Percentiles rank a stretch among this genome's conserved stretches.
Evolutionary conservation across 1,284 basidiomycete genomes (phyloP).

Genomic region (Ustilago shanxiensis): DNA sequence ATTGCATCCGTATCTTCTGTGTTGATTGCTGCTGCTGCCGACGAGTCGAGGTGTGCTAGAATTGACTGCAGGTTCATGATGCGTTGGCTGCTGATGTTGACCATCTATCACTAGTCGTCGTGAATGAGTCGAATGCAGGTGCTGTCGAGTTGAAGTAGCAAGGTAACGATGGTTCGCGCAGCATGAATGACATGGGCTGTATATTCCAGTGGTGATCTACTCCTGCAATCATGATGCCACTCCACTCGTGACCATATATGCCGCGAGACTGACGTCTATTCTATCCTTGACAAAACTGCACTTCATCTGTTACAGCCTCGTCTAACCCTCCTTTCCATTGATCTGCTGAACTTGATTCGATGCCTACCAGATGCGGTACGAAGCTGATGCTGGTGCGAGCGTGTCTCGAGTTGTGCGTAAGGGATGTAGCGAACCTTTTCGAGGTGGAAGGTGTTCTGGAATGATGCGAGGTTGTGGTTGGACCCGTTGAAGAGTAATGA

Average conservation of each 20-base stretch:
- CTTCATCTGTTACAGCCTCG: neutral
- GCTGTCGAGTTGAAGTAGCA: too few species aligned
- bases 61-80: too few species aligned
- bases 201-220: too few species aligned
- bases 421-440: conserved; percentile 19
- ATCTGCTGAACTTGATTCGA: neutral
- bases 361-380: neutral
- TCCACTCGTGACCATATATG: neutral
- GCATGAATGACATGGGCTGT: too few species aligned
- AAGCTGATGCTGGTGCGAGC: neutral
- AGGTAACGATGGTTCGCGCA: too few species aligned
- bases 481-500: neutral
- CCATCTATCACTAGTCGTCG: too few species aligned
- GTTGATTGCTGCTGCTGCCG: neutral
- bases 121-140: too few species aligned
- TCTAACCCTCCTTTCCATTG: neutral
- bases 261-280: neutral
- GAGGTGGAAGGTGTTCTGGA: neutral
- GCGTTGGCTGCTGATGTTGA: too few species aligned
- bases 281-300: neutral
- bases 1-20: conserved; percentile 14
- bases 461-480: neutral
- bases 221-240: too few species aligned
- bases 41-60: neutral
- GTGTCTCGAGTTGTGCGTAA: neutral